Percentiles rank a stretch among this genome's conserved stretches.
phyloP scores from a whole-genome alignment of 805 yeast genomes.

The Yarrowia sp. region DNA sequence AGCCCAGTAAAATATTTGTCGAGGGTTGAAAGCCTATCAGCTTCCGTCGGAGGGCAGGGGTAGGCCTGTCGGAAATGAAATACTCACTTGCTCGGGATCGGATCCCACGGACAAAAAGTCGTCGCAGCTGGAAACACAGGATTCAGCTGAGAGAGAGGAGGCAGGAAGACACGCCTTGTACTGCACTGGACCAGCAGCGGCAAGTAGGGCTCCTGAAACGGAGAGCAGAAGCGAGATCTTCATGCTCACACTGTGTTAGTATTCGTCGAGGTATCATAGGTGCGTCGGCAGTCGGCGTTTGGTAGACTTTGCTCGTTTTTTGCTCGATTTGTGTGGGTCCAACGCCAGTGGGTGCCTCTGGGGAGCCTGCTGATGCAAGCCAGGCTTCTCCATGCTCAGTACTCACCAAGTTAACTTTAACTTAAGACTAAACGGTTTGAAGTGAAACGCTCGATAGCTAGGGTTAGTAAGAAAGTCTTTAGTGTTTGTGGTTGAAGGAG shows the following conservation, averaged over 20 bases:
- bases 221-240: constrained; percentile 33
- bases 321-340: constrained; percentile 4
- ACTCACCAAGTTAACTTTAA: constrained; percentile 30
- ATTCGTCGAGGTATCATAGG: neutral
- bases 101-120: constrained; percentile 7
- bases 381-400: constrained; percentile 1
- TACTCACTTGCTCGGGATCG: constrained; percentile 33
- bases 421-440: constrained; percentile 15
- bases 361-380: neutral
- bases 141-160: constrained; percentile 10
- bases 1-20: constrained; percentile 7
- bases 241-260: constrained; percentile 29
- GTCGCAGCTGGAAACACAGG: constrained; percentile 11
- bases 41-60: neutral
- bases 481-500: neutral
- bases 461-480: constrained; percentile 14
- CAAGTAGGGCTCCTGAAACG: constrained; percentile 20
- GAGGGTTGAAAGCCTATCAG: neutral
- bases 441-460: constrained; percentile 32
- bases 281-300: no score
- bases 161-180: constrained; percentile 21
- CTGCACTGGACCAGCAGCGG: constrained; percentile 29
- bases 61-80: constrained; percentile 2
- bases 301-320: neutral
- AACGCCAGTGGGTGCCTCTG: neutral